Evolutionary conservation across 331 rosid genomes (phyloP), one percentile per base, ranked within the genome.

Genomic region (Quercus tomentella): DNA sequence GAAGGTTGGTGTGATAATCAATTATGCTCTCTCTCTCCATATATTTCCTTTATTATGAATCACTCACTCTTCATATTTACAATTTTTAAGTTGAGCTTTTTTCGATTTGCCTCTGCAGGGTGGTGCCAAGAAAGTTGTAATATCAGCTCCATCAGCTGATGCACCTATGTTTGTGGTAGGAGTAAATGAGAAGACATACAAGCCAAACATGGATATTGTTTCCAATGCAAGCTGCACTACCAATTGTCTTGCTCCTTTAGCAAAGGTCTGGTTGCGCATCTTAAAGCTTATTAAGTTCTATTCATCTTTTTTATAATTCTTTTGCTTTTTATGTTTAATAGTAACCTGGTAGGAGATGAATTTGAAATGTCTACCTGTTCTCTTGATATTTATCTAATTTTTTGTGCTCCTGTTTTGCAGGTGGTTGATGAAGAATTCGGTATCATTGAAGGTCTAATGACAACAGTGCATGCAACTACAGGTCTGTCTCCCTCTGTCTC

Each of bases 201-300:
- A 88, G 41, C 88, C 96, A 33, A 84, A 73, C 80, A 93, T 96
- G 98, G 96, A 96, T 79, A 79, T 96, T 35, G 98, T 96, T 79
- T 96, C 99, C 51, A 96, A 96, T 83, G 99, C 99, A 76, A 96
- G 99, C 86, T 93, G 99, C 85, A 96, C 99, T 28, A 93, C 99
- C 23, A 95, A 95, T 82, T 95, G 98, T 80, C 99, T 95, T 79
- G 99, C 98, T 82, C 98, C 99, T 72, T 90, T 95, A 72, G 99
- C 99, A 76, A 95, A 95, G 98, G 99, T 93, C 77, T 68, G 84
- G 54, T 82, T 77, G 33, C 77, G 25, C 81, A 79, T 82, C 79
- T 76, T 61, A 57, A 20, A 75, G 10, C 41, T 30, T 33, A 17
- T 67, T 18, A 35, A 4, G 9, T 4, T 67, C 52, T 67, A 2